Evolutionary conservation across 352 stramenopile species (phyloP), one percentile per base, ranked within the genome.

Genomic region (Elongisporangium anandrum): DNA sequence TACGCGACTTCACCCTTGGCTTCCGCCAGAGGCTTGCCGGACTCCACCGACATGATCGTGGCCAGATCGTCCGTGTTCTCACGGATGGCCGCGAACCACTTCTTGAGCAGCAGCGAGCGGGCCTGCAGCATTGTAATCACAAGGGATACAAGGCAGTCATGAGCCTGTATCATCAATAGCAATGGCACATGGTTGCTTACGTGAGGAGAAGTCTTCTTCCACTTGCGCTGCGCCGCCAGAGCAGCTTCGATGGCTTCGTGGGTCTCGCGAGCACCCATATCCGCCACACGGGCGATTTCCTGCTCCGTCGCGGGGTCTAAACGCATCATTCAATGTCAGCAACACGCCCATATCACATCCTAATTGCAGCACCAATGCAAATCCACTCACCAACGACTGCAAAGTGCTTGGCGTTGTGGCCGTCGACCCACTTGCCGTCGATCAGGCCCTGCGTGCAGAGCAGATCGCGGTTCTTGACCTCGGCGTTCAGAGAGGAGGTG

Each of bases 1-100:
- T 99, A 99, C 4, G 75, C 74, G 16, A 99, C 82, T 75, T 99
- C 97, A 16, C 90, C 94, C 55, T 86, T 81, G 20, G 94, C 92
- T 73, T 99, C 97, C 2, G 79, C 62, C 17, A 99, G 69, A 10
- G 97, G 96, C 72, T 99, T 99, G 53, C 97, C 98, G 57, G 89
- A 97, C 82, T 99, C 98, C 13, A 95, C 68, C 21, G 97, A 98
- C 68, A 98, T 97, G 52, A 99, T 97, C n/a, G 82, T 56, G 24
- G 81, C 90, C 29, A 98, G 73, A 54, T 97, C 90, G 20, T 85
- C 79, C 13, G 69, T 78, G 66, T 92, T 81, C 38, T 75, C 66
- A 23, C 75, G 61, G 52, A 95, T 88, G n/a, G 84, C 70, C 1
- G 72, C 81, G 61, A 88, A 57, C 84, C 84, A 95, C 58, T 94